Percentiles rank a stretch among this genome's conserved stretches.
Conservation (phyloP, 495 filamentous ascomycete genomes). For the Coniosporium apollinis region DNA sequence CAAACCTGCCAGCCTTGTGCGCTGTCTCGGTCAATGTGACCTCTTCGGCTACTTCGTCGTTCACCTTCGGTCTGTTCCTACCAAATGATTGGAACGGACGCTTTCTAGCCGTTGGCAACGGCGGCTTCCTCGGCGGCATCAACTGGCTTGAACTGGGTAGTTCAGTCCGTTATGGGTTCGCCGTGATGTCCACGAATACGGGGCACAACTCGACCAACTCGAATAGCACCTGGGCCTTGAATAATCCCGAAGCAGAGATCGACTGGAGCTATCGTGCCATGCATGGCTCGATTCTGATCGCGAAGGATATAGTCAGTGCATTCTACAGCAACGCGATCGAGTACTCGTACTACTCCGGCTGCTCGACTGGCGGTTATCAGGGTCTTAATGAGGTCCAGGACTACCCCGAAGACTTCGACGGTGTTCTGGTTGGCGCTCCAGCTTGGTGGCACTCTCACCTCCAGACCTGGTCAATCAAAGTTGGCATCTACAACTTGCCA, state of each 20-base stretch:
- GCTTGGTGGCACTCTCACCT: conserved; percentile 34
- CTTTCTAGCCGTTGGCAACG: conserved; percentile 33
- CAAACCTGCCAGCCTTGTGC: conserved; percentile 31
- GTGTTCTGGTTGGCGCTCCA: conserved; percentile 45
- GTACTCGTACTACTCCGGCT: conserved; percentile 40
- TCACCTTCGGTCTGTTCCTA: conserved; percentile 34
- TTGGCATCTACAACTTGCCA: conserved; percentile 16
- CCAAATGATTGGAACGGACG: conserved; percentile 34
- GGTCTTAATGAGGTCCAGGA: conserved; percentile 36
- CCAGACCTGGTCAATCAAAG: conserved; percentile 30
- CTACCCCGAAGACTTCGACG: conserved; percentile 45
- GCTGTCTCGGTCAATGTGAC: conserved; percentile 30
- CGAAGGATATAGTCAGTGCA: conserved; percentile 17
- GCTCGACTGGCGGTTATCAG: conserved; percentile 43
- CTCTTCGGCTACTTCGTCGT: conserved; percentile 26
- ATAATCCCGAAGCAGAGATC: conserved; percentile 18
- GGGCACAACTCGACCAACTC: conserved; percentile 30
- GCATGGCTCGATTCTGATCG: conserved; percentile 29
- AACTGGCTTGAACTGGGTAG: conserved; percentile 36
- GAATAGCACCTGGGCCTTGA: conserved; percentile 31
- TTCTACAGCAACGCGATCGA: conserved; percentile 29
- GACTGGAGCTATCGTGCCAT: conserved; percentile 35
- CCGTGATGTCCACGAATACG: conserved; percentile 37
- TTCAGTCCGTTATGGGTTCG: conserved; percentile 28
- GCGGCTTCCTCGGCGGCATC: conserved; percentile 34